Evolutionary conservation across 768 basidiomycete genomes (phyloP).

Genomic region (Amanita pallidorosea): DNA sequence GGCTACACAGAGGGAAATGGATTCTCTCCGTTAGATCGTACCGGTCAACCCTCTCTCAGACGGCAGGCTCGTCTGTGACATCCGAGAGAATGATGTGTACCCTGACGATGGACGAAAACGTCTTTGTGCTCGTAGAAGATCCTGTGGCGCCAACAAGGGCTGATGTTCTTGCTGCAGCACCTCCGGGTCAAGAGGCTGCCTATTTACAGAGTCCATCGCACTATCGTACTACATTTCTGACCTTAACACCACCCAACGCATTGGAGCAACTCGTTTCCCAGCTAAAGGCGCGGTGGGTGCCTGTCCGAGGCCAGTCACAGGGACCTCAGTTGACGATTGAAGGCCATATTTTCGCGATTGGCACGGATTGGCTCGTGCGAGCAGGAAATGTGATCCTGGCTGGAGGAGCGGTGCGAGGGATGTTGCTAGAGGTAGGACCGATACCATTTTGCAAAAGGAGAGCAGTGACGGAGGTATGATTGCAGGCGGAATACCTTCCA

Average conservation of each 20-base stretch:
- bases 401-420: conserved; percentile 70
- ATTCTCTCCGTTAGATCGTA: conserved; percentile 60
- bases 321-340: conserved; percentile 66
- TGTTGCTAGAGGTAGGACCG: conserved; percentile 62
- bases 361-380: conserved; percentile 73
- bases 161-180: conserved; percentile 41
- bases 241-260: conserved; percentile 61
- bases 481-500: conserved; percentile 75
- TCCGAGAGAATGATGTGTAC: conserved; percentile 66
- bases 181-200: conserved; percentile 28
- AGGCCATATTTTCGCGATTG: conserved; percentile 64
- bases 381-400: conserved; percentile 69
- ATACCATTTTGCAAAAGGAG: conserved; percentile 3
- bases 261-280: conserved; percentile 68
- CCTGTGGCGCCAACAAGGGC: conserved; percentile 57
- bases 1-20: conserved; percentile 54
- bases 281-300: conserved; percentile 66
- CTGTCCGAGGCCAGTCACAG: conserved; percentile 39
- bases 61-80: conserved; percentile 35
- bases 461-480: background rate
- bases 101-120: conserved; percentile 71
- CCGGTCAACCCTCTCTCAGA: conserved; percentile 57
- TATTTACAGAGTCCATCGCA: conserved; percentile 46
- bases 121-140: conserved; percentile 73
- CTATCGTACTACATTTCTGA: conserved; percentile 69